Evolutionary conservation across 2,329 filamentous ascomycete genomes (phyloP), one percentile per base, ranked within the genome.

Genomic region (Aspergillus vadensis): DNA sequence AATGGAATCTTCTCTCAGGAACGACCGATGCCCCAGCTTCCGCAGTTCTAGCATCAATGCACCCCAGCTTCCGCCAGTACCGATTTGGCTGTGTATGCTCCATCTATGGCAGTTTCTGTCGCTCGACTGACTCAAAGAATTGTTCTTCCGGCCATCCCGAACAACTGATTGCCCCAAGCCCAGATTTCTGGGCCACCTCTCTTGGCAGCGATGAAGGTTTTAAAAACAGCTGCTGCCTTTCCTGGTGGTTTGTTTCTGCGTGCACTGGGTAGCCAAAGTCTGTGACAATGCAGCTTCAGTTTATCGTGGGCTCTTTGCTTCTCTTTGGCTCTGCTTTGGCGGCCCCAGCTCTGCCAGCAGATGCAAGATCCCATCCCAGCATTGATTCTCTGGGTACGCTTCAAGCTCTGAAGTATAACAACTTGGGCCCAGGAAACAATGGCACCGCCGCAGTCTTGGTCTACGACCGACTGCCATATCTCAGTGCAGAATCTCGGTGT

Each of bases 361-460:
- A 55, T 21, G 47, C 43, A 30, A 51, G 52, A 14, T 38, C 38
- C n/a, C 51, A 47, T 12, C 60, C 58, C 21, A 47, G 32, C 32
- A 58, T 61, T 19, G 52, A 32, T 39, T 65, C 67, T 14, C 58
- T 67, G 27, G 64, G 66, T 2, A 62, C 60, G 30, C 65, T 71
- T 3, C 68, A 66, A 30, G 51, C 61, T 10, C 48, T 70, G 49
- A 67, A 71, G 21, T 70, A 71, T 60, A 71, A 71, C 57, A 63
- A 70, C 38, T 48, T 71, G 15, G 63, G 60, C 17, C 55, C 69
- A 2, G 56, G 63, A 21, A 71, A 70, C 43, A 71, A 70, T 36
- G 69, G 69, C 4, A 70, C 66, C 5, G 60, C 68, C 2, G 68
- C 66, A 9, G 58, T 70, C 3, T 51, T 71, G 12, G 63, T 65